Evolutionary conservation across 2,329 filamentous ascomycete species (phyloP), one percentile per base, ranked within the genome.

Genomic region (Dichotomopilus funicola): DNA sequence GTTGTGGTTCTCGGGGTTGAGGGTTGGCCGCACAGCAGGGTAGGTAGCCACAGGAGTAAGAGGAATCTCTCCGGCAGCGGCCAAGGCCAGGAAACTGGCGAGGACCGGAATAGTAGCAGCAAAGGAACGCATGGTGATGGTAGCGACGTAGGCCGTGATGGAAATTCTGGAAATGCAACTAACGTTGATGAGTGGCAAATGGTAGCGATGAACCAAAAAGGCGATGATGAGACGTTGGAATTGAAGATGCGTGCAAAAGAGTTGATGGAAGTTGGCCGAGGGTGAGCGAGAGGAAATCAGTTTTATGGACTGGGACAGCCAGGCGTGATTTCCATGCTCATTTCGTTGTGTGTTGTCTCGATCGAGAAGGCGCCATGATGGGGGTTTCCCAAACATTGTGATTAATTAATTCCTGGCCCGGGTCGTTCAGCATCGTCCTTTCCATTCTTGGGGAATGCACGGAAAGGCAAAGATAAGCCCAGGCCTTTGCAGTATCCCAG

Each of bases 61-160:
- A 7, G 47, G 46, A 10, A 53, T 38, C 6, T 53, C 37, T 9
- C 31, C 44, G 4, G 43, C 52, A 27, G 33, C 31, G 40, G 52
- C 44, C 12, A 58, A 9, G 37, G 48, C 52, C 12, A 58, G 40
- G 8, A 52, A 12, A 49, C 43, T 40, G 51, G 52, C 31, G 27
- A 54, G 9, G 7, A 55, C 44, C 43, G 56, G 52, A 19, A 58
- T 27, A n/a, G 51, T 36, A 9, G 41, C 27, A 1, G 40, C 19
- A 37, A 55, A 31, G 45, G 49, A 50, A 42, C 44, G 52, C 56
- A 58, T 58, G 34, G 13, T 55, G 56, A 36, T 44, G 46, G 37
- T 54, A 6, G 36, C 12, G 10, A 35, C 11, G 11, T 27, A 27
- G 19, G 19, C 19, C 19, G 19, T 27, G 19, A 27, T 27, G 19